phyloP scores from a whole-genome alignment of 805 yeast genomes.

The Wickerhamiella dianesei region DNA sequence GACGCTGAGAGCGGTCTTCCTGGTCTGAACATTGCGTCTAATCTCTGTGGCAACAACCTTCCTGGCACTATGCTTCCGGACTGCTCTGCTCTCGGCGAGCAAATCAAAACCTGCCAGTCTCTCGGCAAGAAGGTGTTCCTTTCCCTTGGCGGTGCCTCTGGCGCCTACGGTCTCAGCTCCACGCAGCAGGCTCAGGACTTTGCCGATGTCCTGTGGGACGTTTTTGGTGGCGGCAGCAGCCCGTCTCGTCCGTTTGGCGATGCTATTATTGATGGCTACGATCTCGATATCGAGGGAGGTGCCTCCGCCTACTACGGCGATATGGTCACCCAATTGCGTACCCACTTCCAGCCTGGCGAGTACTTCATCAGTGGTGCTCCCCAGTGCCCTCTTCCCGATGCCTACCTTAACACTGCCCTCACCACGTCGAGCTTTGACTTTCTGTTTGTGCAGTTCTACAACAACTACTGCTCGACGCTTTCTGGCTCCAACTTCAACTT shows the following conservation, averaged over 20 bases:
- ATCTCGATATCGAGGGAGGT: conserved; percentile 44
- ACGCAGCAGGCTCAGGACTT: conserved; percentile 36
- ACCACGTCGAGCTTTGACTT: conserved; percentile 38
- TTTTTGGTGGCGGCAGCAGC: conserved; percentile 34
- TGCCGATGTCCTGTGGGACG: conserved; percentile 32
- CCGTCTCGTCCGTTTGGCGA: conserved; percentile 35
- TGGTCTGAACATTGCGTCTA: conserved; percentile 45
- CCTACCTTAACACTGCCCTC: conserved; percentile 30
- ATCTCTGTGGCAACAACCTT: conserved; percentile 27
- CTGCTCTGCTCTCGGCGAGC: conserved; percentile 38
- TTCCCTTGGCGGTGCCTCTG: conserved; percentile 47
- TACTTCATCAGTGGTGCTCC: conserved; percentile 55
- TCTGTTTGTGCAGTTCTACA: conserved; percentile 54
- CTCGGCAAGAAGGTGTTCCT: conserved; percentile 58
- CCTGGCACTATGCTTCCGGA: conserved; percentile 29
- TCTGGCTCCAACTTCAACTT: conserved; percentile 27
- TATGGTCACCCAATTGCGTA: conserved; percentile 27
- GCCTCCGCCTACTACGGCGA: conserved; percentile 39
- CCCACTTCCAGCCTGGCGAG: conserved; percentile 17
- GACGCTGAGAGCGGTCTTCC: conserved; percentile 29
- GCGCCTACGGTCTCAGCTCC: conserved; percentile 36
- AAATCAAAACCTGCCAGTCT: conserved; percentile 58
- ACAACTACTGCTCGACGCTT: conserved; percentile 33
- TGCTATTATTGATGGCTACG: conserved; percentile 55
- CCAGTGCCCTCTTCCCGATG: conserved; percentile 54